Conservation (phyloP, 176 grass and related monocot species). For the Stipa capillata region DNA sequence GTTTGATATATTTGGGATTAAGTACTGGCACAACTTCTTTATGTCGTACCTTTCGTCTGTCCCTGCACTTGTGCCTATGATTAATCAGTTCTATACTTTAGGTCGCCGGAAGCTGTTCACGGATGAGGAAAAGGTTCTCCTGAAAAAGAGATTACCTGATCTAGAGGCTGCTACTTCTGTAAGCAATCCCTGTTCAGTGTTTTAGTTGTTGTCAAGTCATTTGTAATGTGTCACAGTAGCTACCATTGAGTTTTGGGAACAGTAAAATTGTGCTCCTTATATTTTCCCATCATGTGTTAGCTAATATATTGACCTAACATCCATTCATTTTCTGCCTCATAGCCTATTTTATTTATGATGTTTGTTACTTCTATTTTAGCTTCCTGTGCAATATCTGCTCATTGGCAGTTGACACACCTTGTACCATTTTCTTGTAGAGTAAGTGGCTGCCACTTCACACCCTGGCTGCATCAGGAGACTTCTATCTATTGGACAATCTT, state of each 20-base stretch:
- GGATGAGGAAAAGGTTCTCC: slow-evolving; percentile 58
- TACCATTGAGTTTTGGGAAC: background rate
- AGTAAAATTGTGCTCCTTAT: background rate
- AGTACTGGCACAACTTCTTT: background rate
- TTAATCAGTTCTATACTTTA: slow-evolving; percentile 8
- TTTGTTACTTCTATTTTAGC: slow-evolving; percentile 11
- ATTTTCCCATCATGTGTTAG: background rate
- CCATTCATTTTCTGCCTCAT: background rate
- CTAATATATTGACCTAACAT: background rate
- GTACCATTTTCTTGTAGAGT: slow-evolving; percentile 38
- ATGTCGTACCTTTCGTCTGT: background rate
- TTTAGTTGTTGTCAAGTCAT: background rate
- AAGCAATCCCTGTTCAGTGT: slow-evolving; percentile 15
- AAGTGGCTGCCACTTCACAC: slow-evolving; percentile 86
- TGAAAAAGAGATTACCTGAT: slow-evolving; percentile 84
- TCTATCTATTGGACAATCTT: slow-evolving; percentile 82
- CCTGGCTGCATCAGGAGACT: slow-evolving; percentile 85
- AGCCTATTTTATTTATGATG: background rate
- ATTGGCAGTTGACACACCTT: background rate
- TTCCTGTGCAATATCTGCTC: background rate
- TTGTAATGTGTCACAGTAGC: background rate
- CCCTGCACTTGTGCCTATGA: background rate
- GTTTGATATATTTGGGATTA: background rate
- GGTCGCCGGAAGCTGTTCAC: slow-evolving; percentile 67
- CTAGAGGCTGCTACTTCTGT: slow-evolving; percentile 66